Base-by-base conservation (phyloP, 2,329 filamentous ascomycete genomes). In the Shiraia bambusicola region DNA sequence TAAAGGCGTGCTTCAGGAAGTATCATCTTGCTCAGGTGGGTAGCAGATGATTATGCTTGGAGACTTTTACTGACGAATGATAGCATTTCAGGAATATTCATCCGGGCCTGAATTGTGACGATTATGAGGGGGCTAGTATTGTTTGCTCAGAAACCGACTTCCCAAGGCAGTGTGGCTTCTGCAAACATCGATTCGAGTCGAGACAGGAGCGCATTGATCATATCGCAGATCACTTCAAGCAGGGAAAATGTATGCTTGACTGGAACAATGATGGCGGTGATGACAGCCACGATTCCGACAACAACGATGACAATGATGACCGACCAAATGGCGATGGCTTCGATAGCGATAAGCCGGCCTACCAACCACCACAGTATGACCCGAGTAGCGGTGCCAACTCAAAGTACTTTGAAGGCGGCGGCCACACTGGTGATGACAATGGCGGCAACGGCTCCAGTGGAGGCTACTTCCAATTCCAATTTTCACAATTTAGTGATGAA, bases 81-180 rank as follows among this genome's bases (percentile, higher is more conserved):
- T 24, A 69, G 51, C 66, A 69, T 45, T 69, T 69, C 49, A 54
- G 62, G 16, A 69, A 68, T 29, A 63, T 67, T n/a, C 66, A 69
- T 36, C 62, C 64, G 15, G 54, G 55, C 3, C 37, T 65, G 24
- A 59, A 61, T 39, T 50, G 52, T 15, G 60, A 56, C 10, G 56
- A 65, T 28, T 63, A 60, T 37, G 62, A 68, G 37, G 59, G 59
- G 27, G 45, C 61, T 10, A 64, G 59, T 36, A 37, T 60, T 6
- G 62, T 68, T 12, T 51, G 58, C 37, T 61, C 62, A 2, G 63
- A 66, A 30, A 65, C 65, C 8, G 54, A 59, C 15, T 67, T 69
- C 39, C 66, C 66, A 15, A 49, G 61, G 11, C 57, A 58, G 31
- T 69, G 66, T 37, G 66, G 66, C 6, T 69, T 69, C 47, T 69